Evolutionary conservation across 2,329 filamentous ascomycete species (phyloP).

Genomic region (Cytospora mali): DNA sequence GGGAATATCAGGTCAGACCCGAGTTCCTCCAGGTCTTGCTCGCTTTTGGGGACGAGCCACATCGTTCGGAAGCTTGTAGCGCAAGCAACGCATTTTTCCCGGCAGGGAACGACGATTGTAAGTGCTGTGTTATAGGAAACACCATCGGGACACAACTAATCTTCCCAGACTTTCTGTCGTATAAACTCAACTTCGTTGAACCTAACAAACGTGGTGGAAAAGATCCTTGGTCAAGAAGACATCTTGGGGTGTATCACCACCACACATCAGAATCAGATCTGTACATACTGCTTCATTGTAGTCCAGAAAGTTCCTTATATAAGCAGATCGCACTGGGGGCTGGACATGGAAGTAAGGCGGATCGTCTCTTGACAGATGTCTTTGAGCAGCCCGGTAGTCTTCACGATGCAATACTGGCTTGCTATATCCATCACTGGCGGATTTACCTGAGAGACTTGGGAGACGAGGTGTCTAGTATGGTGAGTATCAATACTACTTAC

Average conservation of each 20-base stretch:
- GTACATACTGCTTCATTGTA: conserved; percentile 24
- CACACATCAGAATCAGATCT: conserved; percentile 20
- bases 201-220: conserved; percentile 11
- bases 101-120: conserved; percentile 1
- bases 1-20: conserved; percentile 9
- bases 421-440: conserved; percentile 26
- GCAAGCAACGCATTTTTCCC: conserved; percentile 17
- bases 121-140: neutral
- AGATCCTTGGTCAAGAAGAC: conserved; percentile 25
- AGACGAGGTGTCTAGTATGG: conserved; percentile 18
- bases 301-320: conserved; percentile 16
- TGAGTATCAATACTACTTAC: neutral
- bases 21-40: conserved; percentile 24
- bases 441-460: conserved; percentile 26
- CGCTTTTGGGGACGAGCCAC: conserved; percentile 26
- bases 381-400: conserved; percentile 9
- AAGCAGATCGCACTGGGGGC: neutral
- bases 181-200: conserved; percentile 29
- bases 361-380: neutral
- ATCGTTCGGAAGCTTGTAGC: conserved; percentile 26
- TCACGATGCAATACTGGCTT: conserved; percentile 19
- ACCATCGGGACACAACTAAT: neutral
- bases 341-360: neutral
- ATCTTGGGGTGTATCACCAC: conserved; percentile 28
- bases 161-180: conserved; percentile 16